Percentiles rank a stretch among this genome's conserved stretches.
phyloP scores from a whole-genome alignment of 2,329 filamentous ascomycete species.

The Corinectria fuckeliana region DNA sequence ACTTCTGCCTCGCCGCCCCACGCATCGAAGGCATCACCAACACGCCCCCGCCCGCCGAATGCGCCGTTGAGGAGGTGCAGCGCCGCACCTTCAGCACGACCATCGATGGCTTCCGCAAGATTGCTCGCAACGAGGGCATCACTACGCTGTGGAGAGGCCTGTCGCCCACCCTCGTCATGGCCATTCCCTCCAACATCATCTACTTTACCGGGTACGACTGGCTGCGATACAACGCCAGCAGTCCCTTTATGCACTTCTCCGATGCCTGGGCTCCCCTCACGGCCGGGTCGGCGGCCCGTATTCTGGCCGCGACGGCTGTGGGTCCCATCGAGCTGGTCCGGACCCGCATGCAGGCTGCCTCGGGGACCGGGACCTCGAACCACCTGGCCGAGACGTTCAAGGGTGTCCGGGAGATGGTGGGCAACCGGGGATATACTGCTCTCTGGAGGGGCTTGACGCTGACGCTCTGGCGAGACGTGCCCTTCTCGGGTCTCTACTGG shows the following conservation, averaged over 20 bases:
- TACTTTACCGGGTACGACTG: constrained; percentile 99
- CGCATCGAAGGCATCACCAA: constrained; percentile 56
- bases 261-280: constrained; percentile 81
- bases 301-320: constrained; percentile 82
- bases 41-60: constrained; percentile 64
- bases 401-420: constrained; percentile 81
- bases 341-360: constrained; percentile 86
- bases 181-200: constrained; percentile 93
- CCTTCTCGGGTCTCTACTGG: constrained; percentile 98
- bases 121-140: constrained; percentile 89
- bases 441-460: constrained; percentile 90
- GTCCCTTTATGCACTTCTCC: constrained; percentile 70
- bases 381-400: constrained; percentile 82
- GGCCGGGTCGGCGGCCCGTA: constrained; percentile 78
- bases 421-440: constrained; percentile 75
- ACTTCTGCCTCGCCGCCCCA: constrained; percentile 78
- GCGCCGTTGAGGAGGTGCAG: constrained; percentile 87
- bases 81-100: constrained; percentile 87
- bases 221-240: constrained; percentile 76
- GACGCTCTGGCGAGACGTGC: constrained; percentile 95
- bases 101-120: constrained; percentile 90
- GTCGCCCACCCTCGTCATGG: constrained; percentile 94
- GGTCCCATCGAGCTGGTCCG: constrained; percentile 93
- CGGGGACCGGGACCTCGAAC: constrained; percentile 62
- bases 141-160: constrained; percentile 90